A percentile compares a stretch with the other conserved stretches of the same genome.
phyloP scores from a whole-genome alignment of 1,284 basidiomycete species.

The Phellinidium pouzarii region DNA sequence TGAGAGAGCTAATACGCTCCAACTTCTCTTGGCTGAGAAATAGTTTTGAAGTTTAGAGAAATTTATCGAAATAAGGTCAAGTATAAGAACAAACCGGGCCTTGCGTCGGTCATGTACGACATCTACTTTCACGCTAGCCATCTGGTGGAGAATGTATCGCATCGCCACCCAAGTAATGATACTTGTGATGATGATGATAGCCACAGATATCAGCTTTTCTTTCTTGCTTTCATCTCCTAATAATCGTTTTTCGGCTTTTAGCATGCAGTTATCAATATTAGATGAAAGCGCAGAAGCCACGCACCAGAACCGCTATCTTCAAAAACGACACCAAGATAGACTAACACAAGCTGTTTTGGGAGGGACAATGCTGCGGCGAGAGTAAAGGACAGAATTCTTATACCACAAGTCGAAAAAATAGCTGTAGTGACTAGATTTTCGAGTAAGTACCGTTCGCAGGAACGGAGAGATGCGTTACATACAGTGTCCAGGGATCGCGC shows the following conservation, averaged over 20 bases:
- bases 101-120: constrained; percentile 73
- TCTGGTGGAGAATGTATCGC: constrained; percentile 77
- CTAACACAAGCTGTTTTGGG: constrained; percentile 72
- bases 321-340: constrained; percentile 68
- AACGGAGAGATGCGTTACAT: constrained; percentile 1
- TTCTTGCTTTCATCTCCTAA: constrained; percentile 30
- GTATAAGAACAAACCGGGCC: constrained; percentile 40
- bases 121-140: constrained; percentile 67
- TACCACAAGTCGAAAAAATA: constrained; percentile 75
- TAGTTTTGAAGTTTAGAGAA: neutral
- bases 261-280: neutral
- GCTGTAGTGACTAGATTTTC: constrained; percentile 50
- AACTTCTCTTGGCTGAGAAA: neutral
- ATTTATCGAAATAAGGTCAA: neutral
- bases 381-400: constrained; percentile 65
- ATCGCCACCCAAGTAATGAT: constrained; percentile 73
- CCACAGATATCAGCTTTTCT: constrained; percentile 56
- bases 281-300: neutral
- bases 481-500: constrained; percentile 79
- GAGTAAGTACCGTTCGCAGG: neutral
- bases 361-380: constrained; percentile 68
- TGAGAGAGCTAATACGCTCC: neutral
- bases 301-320: constrained; percentile 23
- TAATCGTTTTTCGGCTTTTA: neutral
- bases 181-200: constrained; percentile 55